Percentiles rank a stretch among this genome's conserved stretches.
phyloP scores from a whole-genome alignment of 2,329 filamentous ascomycete genomes.

The Gnomoniopsis smithogilvyi region DNA sequence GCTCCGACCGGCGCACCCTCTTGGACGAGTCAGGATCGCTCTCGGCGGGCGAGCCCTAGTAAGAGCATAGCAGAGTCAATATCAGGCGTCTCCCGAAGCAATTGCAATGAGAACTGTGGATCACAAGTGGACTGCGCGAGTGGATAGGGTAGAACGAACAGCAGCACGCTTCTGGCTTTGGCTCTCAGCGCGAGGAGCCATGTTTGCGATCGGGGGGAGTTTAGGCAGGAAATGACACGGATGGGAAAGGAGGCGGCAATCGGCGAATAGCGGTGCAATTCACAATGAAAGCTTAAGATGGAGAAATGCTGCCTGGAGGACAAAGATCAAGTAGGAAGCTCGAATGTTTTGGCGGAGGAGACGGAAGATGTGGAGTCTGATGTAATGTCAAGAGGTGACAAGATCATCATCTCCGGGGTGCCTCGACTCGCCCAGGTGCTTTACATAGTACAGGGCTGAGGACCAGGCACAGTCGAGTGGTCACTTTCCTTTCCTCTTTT shows the following conservation, averaged over 20 bases:
- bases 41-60: conserved; percentile 64
- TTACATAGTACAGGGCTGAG: not conserved
- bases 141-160: conserved; percentile 22
- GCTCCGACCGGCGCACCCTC: conserved; percentile 78
- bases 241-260: conserved; percentile 1
- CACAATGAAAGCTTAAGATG: not conserved
- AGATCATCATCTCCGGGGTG: too few species aligned
- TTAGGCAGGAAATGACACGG: conserved; percentile 3
- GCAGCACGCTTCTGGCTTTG: conserved; percentile 28
- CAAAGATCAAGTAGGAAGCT: not conserved
- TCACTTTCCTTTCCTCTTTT: conserved; percentile 1
- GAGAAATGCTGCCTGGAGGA: conserved; percentile 7
- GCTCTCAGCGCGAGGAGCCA: conserved; percentile 24
- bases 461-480: not conserved
- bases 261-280: conserved; percentile 5
- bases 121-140: not conserved
- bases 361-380: not conserved
- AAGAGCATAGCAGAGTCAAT: conserved; percentile 25
- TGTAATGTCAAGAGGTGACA: not conserved
- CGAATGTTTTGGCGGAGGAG: not conserved
- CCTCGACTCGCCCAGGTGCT: too few species aligned
- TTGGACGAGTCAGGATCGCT: conserved; percentile 63
- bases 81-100: not conserved
- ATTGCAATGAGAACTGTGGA: not conserved
- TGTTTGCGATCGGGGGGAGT: conserved; percentile 4